Base-by-base conservation (phyloP, 2,329 filamentous ascomycete genomes). In the Ophiosphaerella herpotricha region DNA sequence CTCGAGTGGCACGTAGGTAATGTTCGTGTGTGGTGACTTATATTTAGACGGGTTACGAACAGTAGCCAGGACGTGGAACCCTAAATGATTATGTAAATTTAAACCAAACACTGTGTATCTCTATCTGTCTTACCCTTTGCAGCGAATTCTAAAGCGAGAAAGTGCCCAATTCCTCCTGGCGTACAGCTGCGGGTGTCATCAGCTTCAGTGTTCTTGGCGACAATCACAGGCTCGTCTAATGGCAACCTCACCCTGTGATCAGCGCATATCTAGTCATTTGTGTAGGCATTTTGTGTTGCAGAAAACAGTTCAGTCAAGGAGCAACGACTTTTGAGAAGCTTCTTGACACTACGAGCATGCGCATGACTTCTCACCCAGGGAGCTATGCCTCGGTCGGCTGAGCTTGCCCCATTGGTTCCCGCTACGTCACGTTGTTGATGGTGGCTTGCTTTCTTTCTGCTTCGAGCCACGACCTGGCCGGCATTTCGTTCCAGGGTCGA, bases 151-250 rank as follows among this genome's bases (percentile, higher is more conserved):
- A 76, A 74, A 1, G 82, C 82, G 12, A 86, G 75, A 13, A 79
- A 78, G 60, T 85, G 78, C 24, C 84, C 84, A 54, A 86, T 85
- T 39, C 82, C 81, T 34, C 82, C 81, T 6, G 81, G 78, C 1
- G 76, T 78, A 63, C 80, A 79, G 37, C 77, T 78, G 39, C 23
- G 52, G 26, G 24, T 32, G 53, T 68, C 34, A 64, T 68, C 34
- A 64, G 59, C 47, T 26, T 6, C 12, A 33, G 18, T 14, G 24
- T 33, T 26, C 6, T 9, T 18, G 23, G 29, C 26, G 26, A 29
- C 26, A 8, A 29, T 29, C 26, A 39, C 18, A 33, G n/a, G 23
- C 26, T 38, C 26, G 18, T 13, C 18, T n/a, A 26, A 16, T 16
- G 13, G 3, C 9, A 14, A 7, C 24, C 66, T 47, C 59, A 75